Percentiles rank a stretch among this genome's conserved stretches.
These are phyloP conservation scores for Panaeolus cyanescens DNA, from an alignment of 768 basidiomycete species.

Conservation along the genomic window DNA sequence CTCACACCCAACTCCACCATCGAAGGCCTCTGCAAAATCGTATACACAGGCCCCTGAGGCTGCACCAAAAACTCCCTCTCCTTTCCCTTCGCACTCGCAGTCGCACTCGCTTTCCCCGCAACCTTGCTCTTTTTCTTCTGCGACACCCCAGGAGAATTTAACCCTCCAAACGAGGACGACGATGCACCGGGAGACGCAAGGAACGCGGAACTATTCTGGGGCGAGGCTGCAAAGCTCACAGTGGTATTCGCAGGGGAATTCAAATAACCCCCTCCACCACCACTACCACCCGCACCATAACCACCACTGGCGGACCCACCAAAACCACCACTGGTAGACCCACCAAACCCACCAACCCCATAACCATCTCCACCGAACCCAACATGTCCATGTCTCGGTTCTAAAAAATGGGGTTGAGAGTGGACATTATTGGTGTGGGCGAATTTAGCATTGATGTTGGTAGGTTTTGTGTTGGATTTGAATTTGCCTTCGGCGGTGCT, in stretches of 20 bases:
- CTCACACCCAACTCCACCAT: background rate
- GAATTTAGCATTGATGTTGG: background rate
- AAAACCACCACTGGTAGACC: background rate
- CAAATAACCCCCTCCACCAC: background rate
- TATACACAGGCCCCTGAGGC: constrained; percentile 2
- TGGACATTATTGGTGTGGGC: background rate
- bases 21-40: constrained; percentile 3
- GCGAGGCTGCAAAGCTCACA: background rate
- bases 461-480: background rate
- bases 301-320: background rate
- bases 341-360: background rate
- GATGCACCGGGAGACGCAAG: background rate
- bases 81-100: constrained; percentile 8
- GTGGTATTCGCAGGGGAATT: background rate
- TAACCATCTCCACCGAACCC: background rate
- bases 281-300: background rate
- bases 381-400: background rate
- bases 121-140: background rate
- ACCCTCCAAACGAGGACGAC: background rate
- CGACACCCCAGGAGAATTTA: background rate
- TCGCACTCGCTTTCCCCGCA: background rate
- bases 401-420: background rate
- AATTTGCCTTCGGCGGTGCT: background rate
- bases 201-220: background rate
- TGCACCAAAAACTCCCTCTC: constrained; percentile 27